A percentile compares a stretch with the other conserved stretches of the same genome.
These are phyloP conservation scores for Pelagomonas calceolata DNA, from an alignment of 108 stramenopile species.

Conservation along the genomic window DNA sequence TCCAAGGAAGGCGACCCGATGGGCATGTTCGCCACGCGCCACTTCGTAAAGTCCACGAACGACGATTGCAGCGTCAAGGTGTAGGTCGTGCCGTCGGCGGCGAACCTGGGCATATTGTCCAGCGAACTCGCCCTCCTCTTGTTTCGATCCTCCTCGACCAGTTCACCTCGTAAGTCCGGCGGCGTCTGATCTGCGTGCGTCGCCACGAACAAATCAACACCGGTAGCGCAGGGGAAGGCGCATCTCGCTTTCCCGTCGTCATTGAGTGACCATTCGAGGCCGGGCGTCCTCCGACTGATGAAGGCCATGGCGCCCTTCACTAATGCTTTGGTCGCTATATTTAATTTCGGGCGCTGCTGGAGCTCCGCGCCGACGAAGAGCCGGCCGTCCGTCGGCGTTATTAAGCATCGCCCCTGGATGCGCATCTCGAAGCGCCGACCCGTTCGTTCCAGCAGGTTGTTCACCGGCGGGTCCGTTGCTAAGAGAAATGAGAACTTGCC, in stretches of 20 bases:
- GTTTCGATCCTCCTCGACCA: background rate
- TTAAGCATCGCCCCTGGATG: constrained; percentile 29
- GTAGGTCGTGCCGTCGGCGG: background rate
- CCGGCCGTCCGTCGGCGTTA: constrained; percentile 14
- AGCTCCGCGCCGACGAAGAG: constrained; percentile 30
- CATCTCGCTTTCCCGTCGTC: background rate
- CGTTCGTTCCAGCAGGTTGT: constrained; percentile 17
- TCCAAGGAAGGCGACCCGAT: constrained; percentile 16
- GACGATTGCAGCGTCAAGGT: background rate
- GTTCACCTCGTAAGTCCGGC: background rate
- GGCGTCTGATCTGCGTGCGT: background rate
- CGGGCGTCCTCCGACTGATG: background rate
- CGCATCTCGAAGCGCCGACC: constrained; percentile 30
- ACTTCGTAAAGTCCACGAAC: constrained; percentile 14
- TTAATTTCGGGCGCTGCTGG: constrained; percentile 19
- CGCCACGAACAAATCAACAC: background rate
- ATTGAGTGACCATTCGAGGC: background rate
- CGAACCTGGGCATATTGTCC: background rate
- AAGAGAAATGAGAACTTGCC: constrained; percentile 23
- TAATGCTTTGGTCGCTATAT: constrained; percentile 4
- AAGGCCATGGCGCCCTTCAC: background rate
- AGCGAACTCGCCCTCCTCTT: background rate
- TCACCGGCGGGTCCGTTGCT: constrained; percentile 22
- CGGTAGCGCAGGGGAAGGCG: background rate
- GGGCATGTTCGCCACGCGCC: constrained; percentile 23